Conservation (phyloP, 75 land plant species). For the Ceratopteris richardii region DNA sequence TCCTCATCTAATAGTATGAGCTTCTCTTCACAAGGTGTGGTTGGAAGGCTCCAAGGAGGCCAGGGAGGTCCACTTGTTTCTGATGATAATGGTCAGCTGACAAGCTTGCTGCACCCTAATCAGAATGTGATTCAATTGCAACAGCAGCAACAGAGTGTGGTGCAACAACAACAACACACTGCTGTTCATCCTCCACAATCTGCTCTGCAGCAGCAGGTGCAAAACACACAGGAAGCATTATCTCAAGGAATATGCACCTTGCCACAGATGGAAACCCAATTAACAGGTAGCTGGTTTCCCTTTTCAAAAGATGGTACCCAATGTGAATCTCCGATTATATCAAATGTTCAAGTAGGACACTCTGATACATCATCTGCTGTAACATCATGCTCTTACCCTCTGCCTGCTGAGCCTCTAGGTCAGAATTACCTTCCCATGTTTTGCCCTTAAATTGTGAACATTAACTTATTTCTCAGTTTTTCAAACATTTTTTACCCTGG, state of each 20-base stretch:
- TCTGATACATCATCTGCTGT: constrained; percentile 5
- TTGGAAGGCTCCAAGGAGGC: constrained; percentile 7
- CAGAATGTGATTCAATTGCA: constrained; percentile 41
- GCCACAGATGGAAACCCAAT: background rate
- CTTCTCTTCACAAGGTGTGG: constrained; percentile 14
- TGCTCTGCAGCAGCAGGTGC: constrained; percentile 16
- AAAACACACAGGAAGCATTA: constrained; percentile 7
- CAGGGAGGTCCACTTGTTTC: background rate
- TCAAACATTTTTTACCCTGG: background rate
- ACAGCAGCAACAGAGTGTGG: constrained; percentile 17
- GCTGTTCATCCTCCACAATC: constrained; percentile 8
- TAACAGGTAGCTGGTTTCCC: constrained; percentile 3
- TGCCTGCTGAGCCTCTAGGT: constrained; percentile 3
- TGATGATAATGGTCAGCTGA: constrained; percentile 6
- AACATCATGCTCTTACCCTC: constrained; percentile 3
- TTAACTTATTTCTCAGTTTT: background rate
- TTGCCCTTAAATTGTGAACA: background rate
- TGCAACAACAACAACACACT: constrained; percentile 13
- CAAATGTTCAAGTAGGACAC: constrained; percentile 4
- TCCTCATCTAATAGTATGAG: constrained; percentile 7
- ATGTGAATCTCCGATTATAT: constrained; percentile 6
- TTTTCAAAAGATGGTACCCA: background rate
- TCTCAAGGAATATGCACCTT: background rate
- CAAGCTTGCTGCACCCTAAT: constrained; percentile 23
- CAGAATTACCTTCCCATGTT: background rate